Evolutionary conservation across 768 basidiomycete genomes (phyloP).

Genomic region (Mycena galopus): DNA sequence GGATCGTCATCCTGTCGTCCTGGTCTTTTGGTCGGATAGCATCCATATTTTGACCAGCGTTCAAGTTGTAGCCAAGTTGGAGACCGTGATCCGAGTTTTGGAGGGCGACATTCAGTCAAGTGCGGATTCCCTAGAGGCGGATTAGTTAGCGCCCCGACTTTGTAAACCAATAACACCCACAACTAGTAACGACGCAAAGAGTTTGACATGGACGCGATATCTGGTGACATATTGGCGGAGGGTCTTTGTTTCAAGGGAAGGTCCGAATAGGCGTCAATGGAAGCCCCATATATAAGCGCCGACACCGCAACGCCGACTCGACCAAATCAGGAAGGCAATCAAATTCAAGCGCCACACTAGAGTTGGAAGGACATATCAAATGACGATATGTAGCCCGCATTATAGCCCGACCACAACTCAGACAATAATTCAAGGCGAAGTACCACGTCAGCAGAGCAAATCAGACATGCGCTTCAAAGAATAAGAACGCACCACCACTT

Average conservation of each 20-base stretch:
- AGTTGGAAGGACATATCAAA: slow-evolving; percentile 19
- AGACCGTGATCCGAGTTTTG: too few relatives aligned
- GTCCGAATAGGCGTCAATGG: too few relatives aligned
- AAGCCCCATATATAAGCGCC: slow-evolving; percentile 7
- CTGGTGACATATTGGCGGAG: too few relatives aligned
- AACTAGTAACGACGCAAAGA: slow-evolving; percentile 14
- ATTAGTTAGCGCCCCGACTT: not conserved
- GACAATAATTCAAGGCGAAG: too few relatives aligned
- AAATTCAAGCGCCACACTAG: not conserved
- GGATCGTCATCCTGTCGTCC: too few relatives aligned
- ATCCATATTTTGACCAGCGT: too few relatives aligned
- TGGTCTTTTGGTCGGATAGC: too few relatives aligned
- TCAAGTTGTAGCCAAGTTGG: too few relatives aligned
- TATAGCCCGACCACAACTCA: too few relatives aligned
- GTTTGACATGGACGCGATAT: not conserved
- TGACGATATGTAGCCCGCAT: slow-evolving; percentile 7
- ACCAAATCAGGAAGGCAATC: not conserved
- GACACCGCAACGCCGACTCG: not conserved
- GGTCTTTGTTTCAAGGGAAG: too few relatives aligned
- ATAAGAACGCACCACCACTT: slow-evolving; percentile 9
- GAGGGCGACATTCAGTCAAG: too few relatives aligned
- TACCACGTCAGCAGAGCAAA: not conserved
- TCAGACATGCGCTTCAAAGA: not conserved
- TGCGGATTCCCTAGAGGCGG: not conserved
- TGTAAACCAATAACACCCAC: not conserved